phyloP scores from a whole-genome alignment of 805 yeast genomes.

The Gaillardinia entomophila region DNA sequence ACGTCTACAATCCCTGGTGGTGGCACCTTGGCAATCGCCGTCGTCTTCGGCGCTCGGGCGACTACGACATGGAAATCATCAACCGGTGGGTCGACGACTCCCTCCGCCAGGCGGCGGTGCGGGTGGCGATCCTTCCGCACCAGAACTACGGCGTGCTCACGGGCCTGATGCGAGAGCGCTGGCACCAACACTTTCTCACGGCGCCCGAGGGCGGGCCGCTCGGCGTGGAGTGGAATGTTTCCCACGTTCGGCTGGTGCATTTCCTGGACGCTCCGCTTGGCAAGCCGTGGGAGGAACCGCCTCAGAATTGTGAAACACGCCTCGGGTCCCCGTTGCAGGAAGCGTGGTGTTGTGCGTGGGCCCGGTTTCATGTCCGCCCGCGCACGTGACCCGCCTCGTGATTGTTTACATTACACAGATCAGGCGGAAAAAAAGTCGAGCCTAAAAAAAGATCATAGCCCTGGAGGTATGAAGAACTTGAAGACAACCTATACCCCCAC shows the following conservation, averaged over 20 bases:
- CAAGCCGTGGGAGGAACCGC: conserved; percentile 51
- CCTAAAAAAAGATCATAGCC: too few relatives aligned
- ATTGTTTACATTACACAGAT: too few relatives aligned
- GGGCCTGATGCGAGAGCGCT: conserved; percentile 37
- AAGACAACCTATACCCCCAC: not conserved
- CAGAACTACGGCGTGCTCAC: conserved; percentile 45
- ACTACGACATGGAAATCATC: conserved; percentile 52
- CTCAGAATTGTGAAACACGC: too few relatives aligned
- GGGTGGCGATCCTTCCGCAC: conserved; percentile 42
- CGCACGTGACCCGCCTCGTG: too few relatives aligned
- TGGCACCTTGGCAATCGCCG: conserved; percentile 18
- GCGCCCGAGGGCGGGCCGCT: conserved; percentile 41
- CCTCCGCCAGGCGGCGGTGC: conserved; percentile 29
- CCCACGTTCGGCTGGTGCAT: conserved; percentile 44
- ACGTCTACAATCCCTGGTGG: conserved; percentile 21
- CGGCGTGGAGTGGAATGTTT: conserved; percentile 27
- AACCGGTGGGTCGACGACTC: conserved; percentile 47
- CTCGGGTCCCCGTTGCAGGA: too few relatives aligned
- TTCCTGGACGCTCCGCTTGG: conserved; percentile 63
- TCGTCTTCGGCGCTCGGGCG: conserved; percentile 20
- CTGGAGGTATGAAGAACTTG: not conserved
- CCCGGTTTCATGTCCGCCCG: too few relatives aligned
- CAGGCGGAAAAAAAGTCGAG: too few relatives aligned
- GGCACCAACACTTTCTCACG: conserved; percentile 36
- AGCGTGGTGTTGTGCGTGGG: too few relatives aligned